phyloP scores from a whole-genome alignment of 2,329 filamentous ascomycete species.

The Colletotrichum trifolii region DNA sequence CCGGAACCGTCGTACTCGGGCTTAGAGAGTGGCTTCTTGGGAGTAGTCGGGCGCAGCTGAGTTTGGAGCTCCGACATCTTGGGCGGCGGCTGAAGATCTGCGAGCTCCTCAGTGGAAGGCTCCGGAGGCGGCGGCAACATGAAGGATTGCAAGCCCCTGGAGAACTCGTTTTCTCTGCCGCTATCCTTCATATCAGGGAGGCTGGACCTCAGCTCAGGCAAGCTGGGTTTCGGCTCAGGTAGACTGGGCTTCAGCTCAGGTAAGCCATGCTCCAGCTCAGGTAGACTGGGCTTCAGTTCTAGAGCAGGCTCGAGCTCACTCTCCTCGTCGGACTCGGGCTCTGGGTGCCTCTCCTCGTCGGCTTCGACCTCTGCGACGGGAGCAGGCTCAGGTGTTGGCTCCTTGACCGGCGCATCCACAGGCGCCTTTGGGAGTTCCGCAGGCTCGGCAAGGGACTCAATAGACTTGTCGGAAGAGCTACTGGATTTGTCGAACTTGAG shows the following conservation, averaged over 20 bases:
- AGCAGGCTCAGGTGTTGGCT: constrained; percentile 15
- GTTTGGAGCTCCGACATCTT: constrained; percentile 52
- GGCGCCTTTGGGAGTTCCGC: neutral
- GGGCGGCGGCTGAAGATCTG: constrained; percentile 41
- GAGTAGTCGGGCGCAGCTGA: constrained; percentile 58
- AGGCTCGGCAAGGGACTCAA: constrained; percentile 38
- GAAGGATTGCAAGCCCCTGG: constrained; percentile 57
- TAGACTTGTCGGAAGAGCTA: constrained; percentile 39
- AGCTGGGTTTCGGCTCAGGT: constrained; percentile 34
- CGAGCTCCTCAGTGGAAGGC: constrained; percentile 44
- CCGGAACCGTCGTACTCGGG: constrained; percentile 73
- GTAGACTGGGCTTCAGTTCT: constrained; percentile 15
- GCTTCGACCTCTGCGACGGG: constrained; percentile 10
- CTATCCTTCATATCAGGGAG: constrained; percentile 35
- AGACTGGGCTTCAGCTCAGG: constrained; percentile 44
- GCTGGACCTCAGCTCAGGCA: constrained; percentile 43
- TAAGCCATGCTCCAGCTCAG: neutral
- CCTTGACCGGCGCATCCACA: neutral
- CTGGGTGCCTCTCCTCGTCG: neutral
- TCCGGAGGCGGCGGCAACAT: constrained; percentile 58
- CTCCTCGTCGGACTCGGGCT: neutral
- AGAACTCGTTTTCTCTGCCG: constrained; percentile 51
- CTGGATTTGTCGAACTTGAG: constrained; percentile 33
- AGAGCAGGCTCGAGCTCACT: constrained; percentile 35
- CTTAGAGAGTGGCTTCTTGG: constrained; percentile 63